Percentiles rank a stretch among this genome's conserved stretches.
These are phyloP conservation scores for Pichia deserticola DNA, from an alignment of 805 yeast species.

Conservation along the genomic window DNA sequence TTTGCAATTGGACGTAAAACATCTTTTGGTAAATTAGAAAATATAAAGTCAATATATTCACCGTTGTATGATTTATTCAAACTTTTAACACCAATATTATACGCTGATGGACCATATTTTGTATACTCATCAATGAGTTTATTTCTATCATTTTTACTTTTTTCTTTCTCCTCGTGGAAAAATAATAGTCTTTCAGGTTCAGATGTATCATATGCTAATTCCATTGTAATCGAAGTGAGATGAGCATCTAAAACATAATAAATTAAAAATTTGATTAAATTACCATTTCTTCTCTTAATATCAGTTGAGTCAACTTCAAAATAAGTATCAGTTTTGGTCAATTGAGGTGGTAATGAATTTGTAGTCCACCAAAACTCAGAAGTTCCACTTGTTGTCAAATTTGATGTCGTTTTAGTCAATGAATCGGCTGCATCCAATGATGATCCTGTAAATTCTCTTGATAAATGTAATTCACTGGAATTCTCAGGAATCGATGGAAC, in stretches of 20 bases:
- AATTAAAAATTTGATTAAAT: constrained; percentile 44
- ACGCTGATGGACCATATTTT: constrained; percentile 44
- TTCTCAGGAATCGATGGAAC: background rate
- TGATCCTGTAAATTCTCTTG: constrained; percentile 4
- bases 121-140: constrained; percentile 42
- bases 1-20: constrained; percentile 43
- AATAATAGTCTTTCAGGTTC: constrained; percentile 47
- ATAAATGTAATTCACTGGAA: background rate
- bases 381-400: constrained; percentile 10
- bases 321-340: constrained; percentile 39
- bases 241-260: constrained; percentile 69
- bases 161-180: constrained; percentile 27
- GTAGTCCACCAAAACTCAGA: constrained; percentile 58
- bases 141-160: constrained; percentile 38
- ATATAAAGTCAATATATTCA: constrained; percentile 30
- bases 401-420: background rate
- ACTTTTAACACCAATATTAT: constrained; percentile 33
- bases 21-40: constrained; percentile 31
- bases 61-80: constrained; percentile 23
- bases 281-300: constrained; percentile 51
- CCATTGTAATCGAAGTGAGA: constrained; percentile 57
- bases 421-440: constrained; percentile 2
- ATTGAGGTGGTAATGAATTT: constrained; percentile 48
- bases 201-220: constrained; percentile 45
- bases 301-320: constrained; percentile 59